phyloP scores from a whole-genome alignment of 495 filamentous ascomycete species.

The Letharia lupina region DNA sequence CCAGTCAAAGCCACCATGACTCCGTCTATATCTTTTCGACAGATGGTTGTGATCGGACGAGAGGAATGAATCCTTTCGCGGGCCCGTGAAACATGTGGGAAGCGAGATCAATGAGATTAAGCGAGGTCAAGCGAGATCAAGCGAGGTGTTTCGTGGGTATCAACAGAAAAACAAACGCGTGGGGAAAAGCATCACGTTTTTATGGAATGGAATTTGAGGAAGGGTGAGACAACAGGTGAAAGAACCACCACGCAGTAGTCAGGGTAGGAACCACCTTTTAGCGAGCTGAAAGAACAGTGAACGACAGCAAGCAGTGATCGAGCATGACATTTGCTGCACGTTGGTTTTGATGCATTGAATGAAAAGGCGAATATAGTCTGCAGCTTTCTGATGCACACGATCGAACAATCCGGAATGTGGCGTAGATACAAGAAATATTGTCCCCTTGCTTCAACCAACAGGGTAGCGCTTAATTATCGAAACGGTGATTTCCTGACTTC shows the following conservation, averaged over 20 bases:
- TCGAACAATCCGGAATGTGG: neutral
- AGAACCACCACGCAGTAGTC: neutral
- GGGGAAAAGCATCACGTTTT: neutral
- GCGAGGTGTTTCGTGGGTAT: neutral
- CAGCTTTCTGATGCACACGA: neutral
- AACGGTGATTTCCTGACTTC: neutral
- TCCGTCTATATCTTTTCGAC: neutral
- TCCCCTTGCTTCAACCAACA: constrained; percentile 5
- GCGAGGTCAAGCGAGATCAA: constrained; percentile 2
- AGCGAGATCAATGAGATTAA: neutral
- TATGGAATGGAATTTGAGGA: neutral
- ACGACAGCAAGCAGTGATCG: neutral
- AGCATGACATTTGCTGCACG: neutral
- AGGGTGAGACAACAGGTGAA: neutral
- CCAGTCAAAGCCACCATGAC: neutral
- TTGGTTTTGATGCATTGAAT: neutral
- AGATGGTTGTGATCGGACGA: neutral
- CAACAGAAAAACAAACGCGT: neutral
- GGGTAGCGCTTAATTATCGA: neutral
- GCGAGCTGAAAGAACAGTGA: neutral
- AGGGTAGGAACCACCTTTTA: neutral
- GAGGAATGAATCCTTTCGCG: neutral
- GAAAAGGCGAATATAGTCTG: neutral
- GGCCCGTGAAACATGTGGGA: neutral
- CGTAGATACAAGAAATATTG: neutral